Conservation (phyloP, 495 filamentous ascomycete species). For the Viridothelium virens region DNA sequence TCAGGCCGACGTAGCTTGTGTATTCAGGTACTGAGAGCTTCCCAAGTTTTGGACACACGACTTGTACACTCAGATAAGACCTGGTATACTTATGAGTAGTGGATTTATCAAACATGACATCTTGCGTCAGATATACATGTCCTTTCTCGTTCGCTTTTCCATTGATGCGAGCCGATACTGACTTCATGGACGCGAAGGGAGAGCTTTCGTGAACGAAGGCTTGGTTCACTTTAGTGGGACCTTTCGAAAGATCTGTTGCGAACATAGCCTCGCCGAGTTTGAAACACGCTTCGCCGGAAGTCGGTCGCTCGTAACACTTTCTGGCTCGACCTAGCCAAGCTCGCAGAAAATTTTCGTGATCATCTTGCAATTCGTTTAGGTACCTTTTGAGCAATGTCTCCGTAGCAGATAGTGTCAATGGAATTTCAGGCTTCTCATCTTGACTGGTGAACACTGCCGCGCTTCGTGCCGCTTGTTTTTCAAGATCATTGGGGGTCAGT, state of each 20-base stretch:
- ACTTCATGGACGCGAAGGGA: slow-evolving; percentile 20
- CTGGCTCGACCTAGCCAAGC: slow-evolving; percentile 17
- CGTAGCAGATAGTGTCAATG: not conserved
- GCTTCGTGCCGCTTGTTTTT: not conserved
- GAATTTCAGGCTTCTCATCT: not conserved
- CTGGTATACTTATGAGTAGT: not conserved
- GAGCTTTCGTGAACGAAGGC: not conserved
- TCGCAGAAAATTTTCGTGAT: slow-evolving; percentile 23
- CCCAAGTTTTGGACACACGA: slow-evolving; percentile 7
- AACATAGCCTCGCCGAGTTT: not conserved
- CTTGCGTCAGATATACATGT: not conserved
- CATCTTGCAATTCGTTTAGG: slow-evolving; percentile 22
- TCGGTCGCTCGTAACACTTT: not conserved
- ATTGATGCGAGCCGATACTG: slow-evolving; percentile 10
- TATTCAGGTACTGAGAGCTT: slow-evolving; percentile 20
- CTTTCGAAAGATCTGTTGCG: not conserved
- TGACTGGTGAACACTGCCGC: no score
- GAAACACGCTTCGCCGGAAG: no score
- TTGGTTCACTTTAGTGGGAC: slow-evolving; percentile 8
- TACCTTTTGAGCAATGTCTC: slow-evolving; percentile 21
- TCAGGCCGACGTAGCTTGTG: slow-evolving; percentile 23
- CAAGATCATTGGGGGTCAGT: not conserved
- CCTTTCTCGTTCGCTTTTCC: slow-evolving; percentile 5
- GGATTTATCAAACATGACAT: slow-evolving; percentile 6
- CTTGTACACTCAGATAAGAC: not conserved